These are phyloP conservation scores for Rhizoclosmatium globosum DNA, from an alignment of 192 early-diverging fungal genomes.

Conservation along the genomic window DNA sequence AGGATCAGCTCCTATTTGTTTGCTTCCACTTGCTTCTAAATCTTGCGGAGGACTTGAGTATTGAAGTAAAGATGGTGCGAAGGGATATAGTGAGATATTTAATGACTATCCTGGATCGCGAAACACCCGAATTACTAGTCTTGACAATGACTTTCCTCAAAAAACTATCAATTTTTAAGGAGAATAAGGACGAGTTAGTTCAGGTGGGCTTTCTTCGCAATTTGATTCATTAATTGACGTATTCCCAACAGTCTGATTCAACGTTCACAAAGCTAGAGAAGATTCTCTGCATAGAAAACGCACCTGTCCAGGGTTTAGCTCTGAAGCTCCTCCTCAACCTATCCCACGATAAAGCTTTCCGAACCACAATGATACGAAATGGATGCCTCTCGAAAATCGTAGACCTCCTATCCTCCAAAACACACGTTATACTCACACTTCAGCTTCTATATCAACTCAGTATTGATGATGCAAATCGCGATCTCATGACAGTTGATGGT, in stretches of 20 bases:
- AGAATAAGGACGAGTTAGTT: slow-evolving; percentile 67
- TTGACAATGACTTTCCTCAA: slow-evolving; percentile 61
- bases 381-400: slow-evolving; percentile 45
- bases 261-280: slow-evolving; percentile 39
- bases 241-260: background rate
- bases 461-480: slow-evolving; percentile 51
- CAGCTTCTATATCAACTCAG: slow-evolving; percentile 59
- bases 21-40: slow-evolving; percentile 65
- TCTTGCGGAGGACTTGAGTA: slow-evolving; percentile 58
- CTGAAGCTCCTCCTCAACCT: slow-evolving; percentile 57
- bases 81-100: slow-evolving; percentile 60
- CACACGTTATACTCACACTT: slow-evolving; percentile 47
- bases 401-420: slow-evolving; percentile 44
- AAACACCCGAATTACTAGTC: slow-evolving; percentile 58
- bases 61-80: slow-evolving; percentile 71
- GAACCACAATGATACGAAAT: slow-evolving; percentile 41
- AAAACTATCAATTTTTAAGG: slow-evolving; percentile 58
- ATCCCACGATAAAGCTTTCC: slow-evolving; percentile 53
- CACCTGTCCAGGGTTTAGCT: slow-evolving; percentile 47
- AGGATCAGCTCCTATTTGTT: slow-evolving; percentile 69
- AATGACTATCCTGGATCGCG: slow-evolving; percentile 52
- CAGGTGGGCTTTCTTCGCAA: slow-evolving; percentile 34
- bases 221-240: background rate
- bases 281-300: slow-evolving; percentile 47
- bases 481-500: slow-evolving; percentile 42